These are phyloP conservation scores for Kernera saxatilis DNA, from an alignment of 345 rosid species.

Conservation along the genomic window DNA sequence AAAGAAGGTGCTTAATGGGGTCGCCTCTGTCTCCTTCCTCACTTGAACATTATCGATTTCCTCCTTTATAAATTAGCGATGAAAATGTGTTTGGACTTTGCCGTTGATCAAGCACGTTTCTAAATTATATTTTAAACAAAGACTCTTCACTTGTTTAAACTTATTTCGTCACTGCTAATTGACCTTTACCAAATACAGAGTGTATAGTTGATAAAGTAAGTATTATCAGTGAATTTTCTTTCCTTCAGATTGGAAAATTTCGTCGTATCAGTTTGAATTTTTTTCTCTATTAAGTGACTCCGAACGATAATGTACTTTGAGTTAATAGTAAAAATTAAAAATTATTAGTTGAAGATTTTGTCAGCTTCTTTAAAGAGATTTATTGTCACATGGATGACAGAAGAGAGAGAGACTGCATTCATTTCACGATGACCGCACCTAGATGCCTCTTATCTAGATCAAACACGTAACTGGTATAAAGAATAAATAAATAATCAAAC, in stretches of 20 bases:
- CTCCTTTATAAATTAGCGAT: neutral
- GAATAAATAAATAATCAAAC: neutral
- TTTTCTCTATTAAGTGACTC: too few relatives aligned
- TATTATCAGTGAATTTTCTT: too few relatives aligned
- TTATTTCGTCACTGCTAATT: too few relatives aligned
- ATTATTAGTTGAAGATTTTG: neutral
- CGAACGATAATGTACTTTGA: neutral
- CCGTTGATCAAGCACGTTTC: neutral
- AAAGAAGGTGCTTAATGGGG: conserved; percentile 4
- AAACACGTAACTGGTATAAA: neutral
- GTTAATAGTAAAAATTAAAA: neutral
- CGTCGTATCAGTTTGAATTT: too few relatives aligned
- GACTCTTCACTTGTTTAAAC: too few relatives aligned
- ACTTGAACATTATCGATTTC: neutral
- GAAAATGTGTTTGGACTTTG: neutral
- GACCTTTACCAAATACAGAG: too few relatives aligned
- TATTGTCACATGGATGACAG: conserved; percentile 29
- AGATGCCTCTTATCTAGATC: neutral
- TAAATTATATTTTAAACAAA: too few relatives aligned
- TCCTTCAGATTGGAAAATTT: too few relatives aligned
- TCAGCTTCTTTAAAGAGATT: neutral
- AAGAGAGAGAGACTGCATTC: conserved; percentile 2
- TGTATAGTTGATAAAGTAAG: too few relatives aligned
- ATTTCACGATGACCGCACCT: neutral
- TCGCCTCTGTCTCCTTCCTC: conserved; percentile 19